These are phyloP conservation scores for Lactifluus rugatus DNA, from an alignment of 768 basidiomycete species.

Conservation along the genomic window DNA sequence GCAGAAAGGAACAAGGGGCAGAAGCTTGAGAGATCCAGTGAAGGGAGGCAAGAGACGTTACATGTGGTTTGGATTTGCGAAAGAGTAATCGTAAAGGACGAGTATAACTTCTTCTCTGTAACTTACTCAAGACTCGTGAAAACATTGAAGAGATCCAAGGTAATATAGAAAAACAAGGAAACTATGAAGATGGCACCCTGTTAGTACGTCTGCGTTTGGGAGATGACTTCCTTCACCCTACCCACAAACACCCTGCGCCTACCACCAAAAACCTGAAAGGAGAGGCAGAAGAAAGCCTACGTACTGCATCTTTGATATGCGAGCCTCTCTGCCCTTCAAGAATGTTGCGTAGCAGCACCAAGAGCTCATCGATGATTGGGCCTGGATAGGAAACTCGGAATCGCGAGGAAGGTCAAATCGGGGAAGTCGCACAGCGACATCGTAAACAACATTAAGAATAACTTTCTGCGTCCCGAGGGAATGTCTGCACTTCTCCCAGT, in stretches of 20 bases:
- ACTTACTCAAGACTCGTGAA: no score
- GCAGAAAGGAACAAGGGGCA: no score
- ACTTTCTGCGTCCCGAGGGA: conserved; percentile 13
- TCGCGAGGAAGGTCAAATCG: no score
- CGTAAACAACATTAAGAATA: conserved; percentile 23
- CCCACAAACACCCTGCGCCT: neutral
- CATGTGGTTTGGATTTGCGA: no score
- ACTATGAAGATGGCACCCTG: no score
- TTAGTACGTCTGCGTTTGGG: neutral
- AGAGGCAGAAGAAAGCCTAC: neutral
- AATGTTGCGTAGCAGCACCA: neutral
- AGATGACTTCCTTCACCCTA: neutral
- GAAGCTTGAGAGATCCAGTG: no score
- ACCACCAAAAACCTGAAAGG: neutral
- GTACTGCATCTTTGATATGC: neutral
- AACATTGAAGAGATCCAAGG: no score
- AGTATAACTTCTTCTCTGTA: no score
- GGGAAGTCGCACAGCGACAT: conserved; percentile 18
- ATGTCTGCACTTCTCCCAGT: neutral
- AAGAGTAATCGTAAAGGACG: no score
- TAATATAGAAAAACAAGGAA: no score
- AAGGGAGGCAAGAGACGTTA: no score
- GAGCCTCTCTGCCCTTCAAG: neutral
- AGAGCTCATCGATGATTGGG: neutral
- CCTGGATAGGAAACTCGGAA: neutral